Percentiles rank a stretch among this genome's conserved stretches.
phyloP scores from a whole-genome alignment of 306 rosid genomes.

The Albizia julibrissin region DNA sequence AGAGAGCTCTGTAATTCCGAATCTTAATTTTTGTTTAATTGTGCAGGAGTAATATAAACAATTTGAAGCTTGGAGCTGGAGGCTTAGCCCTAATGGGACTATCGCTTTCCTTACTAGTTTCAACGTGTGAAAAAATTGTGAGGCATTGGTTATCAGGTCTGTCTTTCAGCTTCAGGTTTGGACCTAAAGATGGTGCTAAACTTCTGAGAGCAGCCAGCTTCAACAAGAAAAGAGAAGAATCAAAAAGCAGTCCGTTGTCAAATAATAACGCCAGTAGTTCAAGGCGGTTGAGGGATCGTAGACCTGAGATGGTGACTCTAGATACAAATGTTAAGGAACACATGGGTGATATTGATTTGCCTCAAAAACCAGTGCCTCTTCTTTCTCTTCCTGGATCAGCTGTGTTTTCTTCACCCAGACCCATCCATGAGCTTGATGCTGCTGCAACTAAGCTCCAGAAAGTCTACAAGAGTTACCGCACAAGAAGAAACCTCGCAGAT shows the following conservation, averaged over 20 bases:
- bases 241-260: slow-evolving; percentile 34
- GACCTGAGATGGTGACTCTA: slow-evolving; percentile 62
- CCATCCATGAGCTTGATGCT: slow-evolving; percentile 77
- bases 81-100: slow-evolving; percentile 54
- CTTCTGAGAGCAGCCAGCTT: slow-evolving; percentile 61
- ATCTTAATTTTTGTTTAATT: neutral
- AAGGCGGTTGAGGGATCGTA: slow-evolving; percentile 49
- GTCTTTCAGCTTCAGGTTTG: slow-evolving; percentile 37
- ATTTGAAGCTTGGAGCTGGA: slow-evolving; percentile 16
- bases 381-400: slow-evolving; percentile 65
- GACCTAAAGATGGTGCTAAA: slow-evolving; percentile 46
- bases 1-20: neutral
- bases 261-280: neutral
- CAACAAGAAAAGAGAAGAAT: slow-evolving; percentile 47
- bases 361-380: slow-evolving; percentile 56
- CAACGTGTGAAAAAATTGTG: slow-evolving; percentile 62
- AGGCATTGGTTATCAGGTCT: slow-evolving; percentile 34
- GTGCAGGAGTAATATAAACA: slow-evolving; percentile 19
- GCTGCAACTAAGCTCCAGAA: slow-evolving; percentile 90
- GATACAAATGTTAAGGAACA: slow-evolving; percentile 39
- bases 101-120: slow-evolving; percentile 54
- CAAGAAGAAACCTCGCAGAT: slow-evolving; percentile 91
- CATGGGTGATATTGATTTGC: slow-evolving; percentile 38
- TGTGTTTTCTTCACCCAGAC: slow-evolving; percentile 66
- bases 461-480: slow-evolving; percentile 87